Evolutionary conservation across 306 rosid genomes (phyloP), one percentile per base, ranked within the genome.

Genomic region (Fragaria ananassa): DNA sequence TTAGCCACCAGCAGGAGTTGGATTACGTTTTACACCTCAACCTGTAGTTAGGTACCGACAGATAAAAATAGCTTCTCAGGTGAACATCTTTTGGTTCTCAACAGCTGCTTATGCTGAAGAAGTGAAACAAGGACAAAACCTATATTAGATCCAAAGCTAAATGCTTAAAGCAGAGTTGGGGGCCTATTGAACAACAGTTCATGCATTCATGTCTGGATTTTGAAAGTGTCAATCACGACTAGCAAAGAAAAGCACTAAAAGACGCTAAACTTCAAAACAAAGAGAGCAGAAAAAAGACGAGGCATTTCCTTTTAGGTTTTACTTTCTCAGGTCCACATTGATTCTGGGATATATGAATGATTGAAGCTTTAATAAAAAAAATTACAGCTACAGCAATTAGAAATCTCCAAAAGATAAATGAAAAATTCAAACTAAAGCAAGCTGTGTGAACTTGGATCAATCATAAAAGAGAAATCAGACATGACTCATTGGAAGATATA

Each of bases 111-210:
- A 15, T 4, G 68, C 18, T 27, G 19, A 57, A 72, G 51, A 27
- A 58, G 18, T 15, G 57, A 27, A 15, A 58, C 29, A 44, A 27
- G 42, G 25, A 27, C 19, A 44, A 11, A 56, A 10, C 51, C 18
- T 72, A 47, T 13, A 47, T 70, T 71, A 29, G 19, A 50, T 31
- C 44, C 46, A 19, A 49, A 50, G 29, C 62, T 4, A 34, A 71
- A 11, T 41, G 50, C 49, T 34, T 51, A 1, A 65, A 19, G 70
- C 47, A 65, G 15, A 19, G 8, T 65, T 18, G 70, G 47, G 46
- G 70, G 70, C 70, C 70, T 68, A 51, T 19, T 68, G 75, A 78
- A 64, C 7, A 78, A 75, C 72, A 75, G 68, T 46, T 61, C 73
- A 73, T 18, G 31, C 56, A 56, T 13, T 34, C 58, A 69, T 46